Percentiles rank a stretch among this genome's conserved stretches.
Conservation (phyloP, 768 basidiomycete genomes). For the Lactarius deliciosus region DNA sequence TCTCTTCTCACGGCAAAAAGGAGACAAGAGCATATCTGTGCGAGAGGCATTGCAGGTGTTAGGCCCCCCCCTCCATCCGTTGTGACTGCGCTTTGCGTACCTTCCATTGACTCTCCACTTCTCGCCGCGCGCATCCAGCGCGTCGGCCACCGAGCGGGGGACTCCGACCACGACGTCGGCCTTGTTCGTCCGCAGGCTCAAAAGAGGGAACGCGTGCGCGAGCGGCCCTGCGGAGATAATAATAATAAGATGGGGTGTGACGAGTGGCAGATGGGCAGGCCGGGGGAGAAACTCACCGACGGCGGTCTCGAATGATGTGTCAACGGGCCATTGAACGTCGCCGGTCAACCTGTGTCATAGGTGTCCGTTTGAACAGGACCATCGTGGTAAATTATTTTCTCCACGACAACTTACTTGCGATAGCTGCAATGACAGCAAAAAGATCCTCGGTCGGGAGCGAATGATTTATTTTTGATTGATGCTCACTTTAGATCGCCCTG, state of each 20-base stretch:
- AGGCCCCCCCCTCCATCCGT: no score
- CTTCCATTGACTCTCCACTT: constrained; percentile 81
- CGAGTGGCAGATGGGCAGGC: neutral
- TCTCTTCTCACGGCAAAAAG: constrained; percentile 7
- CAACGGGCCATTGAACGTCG: constrained; percentile 84
- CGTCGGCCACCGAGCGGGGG: constrained; percentile 61
- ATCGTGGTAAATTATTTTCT: neutral
- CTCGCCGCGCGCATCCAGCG: constrained; percentile 60
- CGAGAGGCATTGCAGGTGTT: neutral
- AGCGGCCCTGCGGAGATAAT: constrained; percentile 57
- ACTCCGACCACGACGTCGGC: constrained; percentile 93
- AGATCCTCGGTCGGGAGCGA: neutral
- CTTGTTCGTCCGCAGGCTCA: constrained; percentile 91
- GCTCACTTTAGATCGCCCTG: constrained; percentile 90
- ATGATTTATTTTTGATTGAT: neutral
- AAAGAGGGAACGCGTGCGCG: constrained; percentile 71
- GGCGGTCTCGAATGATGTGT: constrained; percentile 70
- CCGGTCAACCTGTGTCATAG: constrained; percentile 67
- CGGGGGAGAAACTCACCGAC: constrained; percentile 51
- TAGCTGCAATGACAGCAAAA: constrained; percentile 49
- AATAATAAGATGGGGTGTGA: neutral
- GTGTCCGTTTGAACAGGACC: neutral
- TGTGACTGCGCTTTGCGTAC: constrained; percentile 44
- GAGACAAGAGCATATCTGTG: constrained; percentile 25
- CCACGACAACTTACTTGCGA: constrained; percentile 64